Percentiles rank a stretch among this genome's conserved stretches.
phyloP scores from a whole-genome alignment of 768 basidiomycete genomes.

The Rubroboletus pulcherrimus region DNA sequence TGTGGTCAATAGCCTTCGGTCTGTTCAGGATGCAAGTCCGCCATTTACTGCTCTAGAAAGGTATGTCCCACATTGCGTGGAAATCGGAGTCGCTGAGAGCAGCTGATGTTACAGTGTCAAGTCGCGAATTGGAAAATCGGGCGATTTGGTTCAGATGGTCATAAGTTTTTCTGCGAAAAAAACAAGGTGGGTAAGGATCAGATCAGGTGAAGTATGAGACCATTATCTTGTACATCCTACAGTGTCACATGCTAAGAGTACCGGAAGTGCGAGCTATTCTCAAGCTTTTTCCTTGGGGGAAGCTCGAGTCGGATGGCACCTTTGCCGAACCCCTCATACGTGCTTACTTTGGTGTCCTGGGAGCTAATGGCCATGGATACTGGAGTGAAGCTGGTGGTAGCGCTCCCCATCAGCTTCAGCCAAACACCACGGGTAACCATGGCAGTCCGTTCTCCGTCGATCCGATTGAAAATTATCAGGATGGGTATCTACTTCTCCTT shows the following conservation, averaged over 20 bases:
- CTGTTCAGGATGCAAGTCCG: slow-evolving; percentile 29
- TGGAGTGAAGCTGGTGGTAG: slow-evolving; percentile 39
- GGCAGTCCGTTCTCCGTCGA: slow-evolving; percentile 4
- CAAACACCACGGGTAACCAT: slow-evolving; percentile 12
- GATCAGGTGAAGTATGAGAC: background rate
- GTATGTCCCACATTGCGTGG: slow-evolving; percentile 3
- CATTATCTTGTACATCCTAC: background rate
- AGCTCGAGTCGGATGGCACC: slow-evolving; percentile 39
- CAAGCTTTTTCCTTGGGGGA: slow-evolving; percentile 41
- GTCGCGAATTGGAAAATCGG: slow-evolving; percentile 34
- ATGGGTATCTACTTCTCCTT: slow-evolving; percentile 33
- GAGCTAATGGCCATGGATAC: slow-evolving; percentile 38
- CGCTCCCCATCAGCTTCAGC: slow-evolving; percentile 27
- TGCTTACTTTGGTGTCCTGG: slow-evolving; percentile 37
- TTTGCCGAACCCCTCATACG: slow-evolving; percentile 34
- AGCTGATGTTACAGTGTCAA: slow-evolving; percentile 29
- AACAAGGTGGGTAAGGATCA: slow-evolving; percentile 29
- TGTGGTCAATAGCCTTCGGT: slow-evolving; percentile 19
- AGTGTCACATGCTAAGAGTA: slow-evolving; percentile 38
- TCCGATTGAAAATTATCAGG: slow-evolving; percentile 24
- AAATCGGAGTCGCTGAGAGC: background rate
- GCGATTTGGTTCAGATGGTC: slow-evolving; percentile 26
- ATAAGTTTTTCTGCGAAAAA: slow-evolving; percentile 33
- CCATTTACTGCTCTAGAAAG: slow-evolving; percentile 31
- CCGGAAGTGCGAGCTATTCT: slow-evolving; percentile 32